Conservation (phyloP, 345 rosid genomes). For the Aquilaria malaccensis region DNA sequence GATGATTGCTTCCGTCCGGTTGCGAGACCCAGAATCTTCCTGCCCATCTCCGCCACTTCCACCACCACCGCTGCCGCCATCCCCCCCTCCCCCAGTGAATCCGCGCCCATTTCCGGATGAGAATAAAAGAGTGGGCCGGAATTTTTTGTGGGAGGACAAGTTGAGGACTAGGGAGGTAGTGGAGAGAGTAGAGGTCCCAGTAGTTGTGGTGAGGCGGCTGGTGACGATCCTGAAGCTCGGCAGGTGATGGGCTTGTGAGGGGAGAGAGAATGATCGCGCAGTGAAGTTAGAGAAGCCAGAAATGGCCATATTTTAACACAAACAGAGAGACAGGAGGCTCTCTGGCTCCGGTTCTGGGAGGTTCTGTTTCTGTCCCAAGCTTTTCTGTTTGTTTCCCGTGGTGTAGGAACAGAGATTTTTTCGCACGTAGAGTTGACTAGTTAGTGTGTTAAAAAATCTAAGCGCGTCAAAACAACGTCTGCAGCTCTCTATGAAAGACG, state of each 20-base stretch:
- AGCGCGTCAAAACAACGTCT: too few relatives aligned
- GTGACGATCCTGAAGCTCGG: constrained; percentile 9
- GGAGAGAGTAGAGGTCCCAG: constrained; percentile 7
- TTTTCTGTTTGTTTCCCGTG: too few relatives aligned
- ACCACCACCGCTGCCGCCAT: constrained; percentile 18
- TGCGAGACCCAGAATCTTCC: constrained; percentile 29
- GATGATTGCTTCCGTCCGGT: constrained; percentile 36
- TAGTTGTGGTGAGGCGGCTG: constrained; percentile 9
- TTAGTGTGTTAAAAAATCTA: too few relatives aligned
- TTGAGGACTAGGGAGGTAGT: constrained; percentile 12
- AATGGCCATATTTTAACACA: constrained; percentile 20
- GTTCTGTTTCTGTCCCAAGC: too few relatives aligned
- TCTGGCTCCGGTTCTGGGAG: too few relatives aligned
- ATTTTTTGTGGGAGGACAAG: background rate
- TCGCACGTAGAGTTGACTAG: too few relatives aligned
- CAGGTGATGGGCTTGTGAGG: constrained; percentile 9
- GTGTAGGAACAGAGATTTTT: too few relatives aligned
- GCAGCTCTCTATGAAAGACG: too few relatives aligned
- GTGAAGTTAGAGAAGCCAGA: constrained; percentile 25
- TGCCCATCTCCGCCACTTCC: constrained; percentile 15
- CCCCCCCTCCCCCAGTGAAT: constrained; percentile 13
- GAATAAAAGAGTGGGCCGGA: constrained; percentile 11
- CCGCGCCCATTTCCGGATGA: constrained; percentile 30
- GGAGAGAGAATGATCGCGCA: constrained; percentile 15
- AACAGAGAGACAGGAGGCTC: background rate